Evolutionary conservation across 2,329 filamentous ascomycete genomes (phyloP), one percentile per base, ranked within the genome.

Genomic region (Mycosphaerella arachidis): DNA sequence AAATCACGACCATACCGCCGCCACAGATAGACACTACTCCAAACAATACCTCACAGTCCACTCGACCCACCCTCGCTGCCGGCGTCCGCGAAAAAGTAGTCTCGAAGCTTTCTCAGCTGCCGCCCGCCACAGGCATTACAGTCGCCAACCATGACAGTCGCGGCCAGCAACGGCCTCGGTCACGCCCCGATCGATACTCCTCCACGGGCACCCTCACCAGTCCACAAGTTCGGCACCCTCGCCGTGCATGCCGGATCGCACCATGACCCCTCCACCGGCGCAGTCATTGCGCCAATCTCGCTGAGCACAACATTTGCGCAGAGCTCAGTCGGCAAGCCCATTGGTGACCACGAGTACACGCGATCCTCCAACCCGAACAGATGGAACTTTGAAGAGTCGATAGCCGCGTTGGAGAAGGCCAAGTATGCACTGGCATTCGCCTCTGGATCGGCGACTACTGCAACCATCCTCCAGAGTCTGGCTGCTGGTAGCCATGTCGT

Each of bases 231-330:
- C 77, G 94, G 91, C 63, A 99, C 94, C 52, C 84, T 95, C 63
- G 94, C 94, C 59, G 94, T 99, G 20, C 94, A 99, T 77, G 92
- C 93, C 64, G 94, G 94, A 63, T 85, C 91, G 48, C 91, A 91
- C 70, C 90, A 95, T 75, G 94, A 99, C 78, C 90, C 93, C 52
- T 81, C 85, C 45, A 99, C 93, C 27, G 94, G 94, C 65, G 94
- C 94, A 67, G 94, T 99, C 70, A 99, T 99, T 74, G 91, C 94
- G 77, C 80, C 94, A 69, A 97, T 99, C 75, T 97, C 93, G 9
- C 86, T 99, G 27, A 96, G 92, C 27, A 97, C 94, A 16, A 99
- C 94, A 6, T 99, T 93, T 73, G 91, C 90, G n/a, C 94, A 99
- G 79, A 87, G 86, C 13, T 84, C 86, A 12, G 92, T 96, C 24